phyloP scores from a whole-genome alignment of 2,329 filamentous ascomycete species.

The Incumbomyces delicatus region DNA sequence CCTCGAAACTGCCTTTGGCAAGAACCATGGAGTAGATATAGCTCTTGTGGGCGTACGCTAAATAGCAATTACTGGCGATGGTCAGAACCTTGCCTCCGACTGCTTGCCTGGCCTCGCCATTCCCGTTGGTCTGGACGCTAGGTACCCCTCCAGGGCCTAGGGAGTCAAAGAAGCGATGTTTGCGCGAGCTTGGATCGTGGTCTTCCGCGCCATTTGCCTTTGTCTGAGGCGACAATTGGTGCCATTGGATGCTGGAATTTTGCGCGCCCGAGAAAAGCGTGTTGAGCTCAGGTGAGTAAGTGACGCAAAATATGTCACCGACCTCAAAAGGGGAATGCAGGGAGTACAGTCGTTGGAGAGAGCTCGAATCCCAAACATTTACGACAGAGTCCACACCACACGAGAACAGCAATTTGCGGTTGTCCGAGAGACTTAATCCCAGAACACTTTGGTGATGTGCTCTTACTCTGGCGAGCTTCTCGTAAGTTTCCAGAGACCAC shows the following conservation, averaged over 20 bases:
- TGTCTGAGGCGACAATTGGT: slow-evolving; percentile 36
- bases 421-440: slow-evolving; percentile 67
- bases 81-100: slow-evolving; percentile 61
- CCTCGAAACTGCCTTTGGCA: slow-evolving; percentile 61
- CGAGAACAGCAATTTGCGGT: slow-evolving; percentile 72
- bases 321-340: slow-evolving; percentile 91
- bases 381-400: slow-evolving; percentile 88
- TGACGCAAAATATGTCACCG: slow-evolving; percentile 91
- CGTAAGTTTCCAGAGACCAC: slow-evolving; percentile 82
- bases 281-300: slow-evolving; percentile 68
- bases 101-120: slow-evolving; percentile 36
- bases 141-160: slow-evolving; percentile 70
- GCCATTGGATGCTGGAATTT: slow-evolving; percentile 41
- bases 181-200: slow-evolving; percentile 59
- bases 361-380: slow-evolving; percentile 77
- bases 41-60: slow-evolving; percentile 85
- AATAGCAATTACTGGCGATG: slow-evolving; percentile 69
- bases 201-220: slow-evolving; percentile 45
- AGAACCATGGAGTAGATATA: slow-evolving; percentile 96
- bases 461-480: slow-evolving; percentile 66
- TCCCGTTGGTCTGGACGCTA: slow-evolving; percentile 60
- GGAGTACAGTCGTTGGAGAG: slow-evolving; percentile 69
- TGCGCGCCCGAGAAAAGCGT: slow-evolving; percentile 88
- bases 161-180: slow-evolving; percentile 83
- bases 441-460: slow-evolving; percentile 89